Percentiles rank a stretch among this genome's conserved stretches.
Conservation (phyloP, 2,329 filamentous ascomycete species). For the Colletotrichum navitas region DNA sequence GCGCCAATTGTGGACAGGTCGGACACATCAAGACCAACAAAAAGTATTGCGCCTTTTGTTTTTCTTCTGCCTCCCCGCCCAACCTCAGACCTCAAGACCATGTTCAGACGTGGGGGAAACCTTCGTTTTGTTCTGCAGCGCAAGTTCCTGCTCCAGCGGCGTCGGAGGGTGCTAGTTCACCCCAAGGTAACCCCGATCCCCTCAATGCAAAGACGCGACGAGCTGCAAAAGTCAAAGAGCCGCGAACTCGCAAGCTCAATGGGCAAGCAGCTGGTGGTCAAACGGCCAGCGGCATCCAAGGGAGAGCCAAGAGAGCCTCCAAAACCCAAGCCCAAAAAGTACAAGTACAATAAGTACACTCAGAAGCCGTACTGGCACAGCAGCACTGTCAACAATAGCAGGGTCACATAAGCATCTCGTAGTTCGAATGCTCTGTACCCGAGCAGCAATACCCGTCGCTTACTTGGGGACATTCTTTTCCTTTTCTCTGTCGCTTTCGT, state of each 20-base stretch:
- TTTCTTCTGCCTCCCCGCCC: constrained; percentile 45
- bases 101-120: constrained; percentile 40
- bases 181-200: constrained; percentile 34
- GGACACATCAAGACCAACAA: constrained; percentile 99
- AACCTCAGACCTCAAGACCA: constrained; percentile 22
- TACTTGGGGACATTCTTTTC: constrained; percentile 28
- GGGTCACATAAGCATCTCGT: constrained; percentile 21
- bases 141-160: constrained; percentile 30
- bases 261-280: neutral
- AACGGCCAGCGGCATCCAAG: constrained; percentile 21
- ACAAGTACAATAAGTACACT: constrained; percentile 42
- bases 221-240: constrained; percentile 6
- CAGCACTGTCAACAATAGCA: constrained; percentile 7
- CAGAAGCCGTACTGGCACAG: constrained; percentile 37
- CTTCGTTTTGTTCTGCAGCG: constrained; percentile 32
- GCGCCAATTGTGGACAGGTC: constrained; percentile 95
- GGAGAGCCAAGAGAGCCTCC: constrained; percentile 21
- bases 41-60: constrained; percentile 73
- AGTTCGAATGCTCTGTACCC: constrained; percentile 39
- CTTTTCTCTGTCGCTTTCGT: constrained; percentile 29
- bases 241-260: neutral
- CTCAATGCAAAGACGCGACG: constrained; percentile 19
- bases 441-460: constrained; percentile 45
- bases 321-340: constrained; percentile 31
- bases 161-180: constrained; percentile 30